Evolutionary conservation across 768 basidiomycete genomes (phyloP).

Genomic region (Cystobasidium tubakii): DNA sequence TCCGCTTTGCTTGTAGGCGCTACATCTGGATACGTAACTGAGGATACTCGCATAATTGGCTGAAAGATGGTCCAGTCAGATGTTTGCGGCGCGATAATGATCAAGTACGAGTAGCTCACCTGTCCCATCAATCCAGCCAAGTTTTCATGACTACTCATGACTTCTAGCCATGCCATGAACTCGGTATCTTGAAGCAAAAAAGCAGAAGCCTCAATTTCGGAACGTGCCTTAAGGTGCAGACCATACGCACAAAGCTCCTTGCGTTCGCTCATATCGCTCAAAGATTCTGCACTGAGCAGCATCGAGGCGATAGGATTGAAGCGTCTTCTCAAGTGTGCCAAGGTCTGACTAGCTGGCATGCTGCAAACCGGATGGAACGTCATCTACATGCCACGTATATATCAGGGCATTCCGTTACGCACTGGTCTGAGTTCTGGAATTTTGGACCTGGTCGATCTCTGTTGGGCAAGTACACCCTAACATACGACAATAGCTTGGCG

Average conservation of each 20-base stretch:
- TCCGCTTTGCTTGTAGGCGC: constrained; percentile 50
- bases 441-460: constrained; percentile 62
- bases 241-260: constrained; percentile 70
- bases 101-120: constrained; percentile 54
- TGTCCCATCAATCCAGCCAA: constrained; percentile 50
- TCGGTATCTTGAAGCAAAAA: constrained; percentile 90
- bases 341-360: constrained; percentile 50
- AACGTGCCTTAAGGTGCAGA: too few species aligned
- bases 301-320: constrained; percentile 83
- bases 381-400: too few species aligned
- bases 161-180: constrained; percentile 54
- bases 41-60: constrained; percentile 15
- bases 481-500: constrained; percentile 60
- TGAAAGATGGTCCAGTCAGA: background rate
- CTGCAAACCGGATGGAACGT: too few species aligned
- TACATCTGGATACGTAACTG: constrained; percentile 3
- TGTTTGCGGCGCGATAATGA: background rate
- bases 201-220: constrained; percentile 92
- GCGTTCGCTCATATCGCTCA: constrained; percentile 90
- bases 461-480: constrained; percentile 79
- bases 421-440: constrained; percentile 80
- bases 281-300: constrained; percentile 80
- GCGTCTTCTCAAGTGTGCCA: constrained; percentile 82
- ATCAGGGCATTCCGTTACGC: constrained; percentile 53
- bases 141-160: constrained; percentile 47